Evolutionary conservation across 1,284 basidiomycete genomes (phyloP).

Genomic region (Trichosporon sp.): DNA sequence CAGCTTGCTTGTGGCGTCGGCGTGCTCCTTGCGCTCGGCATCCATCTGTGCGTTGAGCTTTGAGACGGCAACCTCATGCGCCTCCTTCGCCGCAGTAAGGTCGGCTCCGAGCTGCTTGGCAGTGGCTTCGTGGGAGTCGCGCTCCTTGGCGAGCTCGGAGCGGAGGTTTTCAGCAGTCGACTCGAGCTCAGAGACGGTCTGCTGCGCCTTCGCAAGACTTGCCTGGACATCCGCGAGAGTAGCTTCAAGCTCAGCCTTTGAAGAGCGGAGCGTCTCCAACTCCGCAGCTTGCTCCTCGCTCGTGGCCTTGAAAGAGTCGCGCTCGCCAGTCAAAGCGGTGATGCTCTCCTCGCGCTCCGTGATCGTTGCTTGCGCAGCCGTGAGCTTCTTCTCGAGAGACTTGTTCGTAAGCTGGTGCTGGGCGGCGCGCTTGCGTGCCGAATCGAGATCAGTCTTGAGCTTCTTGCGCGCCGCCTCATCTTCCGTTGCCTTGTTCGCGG

Average conservation of each 20-base stretch:
- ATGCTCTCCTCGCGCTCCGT: constrained; percentile 4
- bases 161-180: background rate
- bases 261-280: background rate
- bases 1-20: background rate
- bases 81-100: background rate
- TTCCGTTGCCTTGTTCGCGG: background rate
- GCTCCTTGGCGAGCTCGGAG: background rate
- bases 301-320: background rate
- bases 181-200: background rate
- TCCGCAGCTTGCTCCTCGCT: constrained; percentile 5
- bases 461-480: constrained; percentile 3
- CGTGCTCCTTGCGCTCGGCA: background rate
- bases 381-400: constrained; percentile 3
- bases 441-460: constrained; percentile 10
- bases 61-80: background rate
- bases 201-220: constrained; percentile 6
- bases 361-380: background rate
- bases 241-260: background rate
- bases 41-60: background rate
- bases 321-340: constrained; percentile 4
- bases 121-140: background rate
- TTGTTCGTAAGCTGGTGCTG: constrained; percentile 5
- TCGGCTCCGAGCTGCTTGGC: background rate
- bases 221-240: constrained; percentile 4
- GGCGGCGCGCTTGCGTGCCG: background rate